phyloP scores from a whole-genome alignment of 169 alveolate species.

The Besnoitia besnoiti region DNA sequence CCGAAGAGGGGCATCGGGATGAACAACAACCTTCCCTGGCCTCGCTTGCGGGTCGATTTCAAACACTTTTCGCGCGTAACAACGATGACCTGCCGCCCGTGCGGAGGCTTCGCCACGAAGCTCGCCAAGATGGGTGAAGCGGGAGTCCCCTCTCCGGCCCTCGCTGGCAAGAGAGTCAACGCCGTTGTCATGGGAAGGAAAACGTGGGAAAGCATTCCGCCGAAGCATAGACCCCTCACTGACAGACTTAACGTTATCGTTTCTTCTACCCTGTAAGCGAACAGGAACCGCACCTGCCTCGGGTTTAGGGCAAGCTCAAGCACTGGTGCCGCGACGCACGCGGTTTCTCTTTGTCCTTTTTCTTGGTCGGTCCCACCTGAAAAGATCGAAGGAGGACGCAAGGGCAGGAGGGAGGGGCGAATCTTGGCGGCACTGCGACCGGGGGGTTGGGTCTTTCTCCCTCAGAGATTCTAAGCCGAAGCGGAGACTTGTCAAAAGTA shows the following conservation, averaged over 20 bases:
- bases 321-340: no score
- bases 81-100: conserved; percentile 46
- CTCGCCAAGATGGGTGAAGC: background rate
- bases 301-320: background rate
- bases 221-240: conserved; percentile 83
- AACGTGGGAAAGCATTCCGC: conserved; percentile 94
- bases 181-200: conserved; percentile 96
- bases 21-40: conserved; percentile 91
- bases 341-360: no score
- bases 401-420: no score
- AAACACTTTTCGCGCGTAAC: conserved; percentile 85
- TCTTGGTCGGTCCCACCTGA: no score
- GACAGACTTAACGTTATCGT: conserved; percentile 89
- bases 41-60: conserved; percentile 84
- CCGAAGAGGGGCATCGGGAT: conserved; percentile 79
- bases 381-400: no score
- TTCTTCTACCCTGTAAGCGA: conserved; percentile 78
- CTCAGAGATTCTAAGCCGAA: no score
- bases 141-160: background rate
- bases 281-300: background rate
- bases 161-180: conserved; percentile 67
- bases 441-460: no score
- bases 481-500: no score
- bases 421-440: no score
- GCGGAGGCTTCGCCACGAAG: background rate